phyloP scores from a whole-genome alignment of 768 basidiomycete species.

The Hypholoma fasciculare region DNA sequence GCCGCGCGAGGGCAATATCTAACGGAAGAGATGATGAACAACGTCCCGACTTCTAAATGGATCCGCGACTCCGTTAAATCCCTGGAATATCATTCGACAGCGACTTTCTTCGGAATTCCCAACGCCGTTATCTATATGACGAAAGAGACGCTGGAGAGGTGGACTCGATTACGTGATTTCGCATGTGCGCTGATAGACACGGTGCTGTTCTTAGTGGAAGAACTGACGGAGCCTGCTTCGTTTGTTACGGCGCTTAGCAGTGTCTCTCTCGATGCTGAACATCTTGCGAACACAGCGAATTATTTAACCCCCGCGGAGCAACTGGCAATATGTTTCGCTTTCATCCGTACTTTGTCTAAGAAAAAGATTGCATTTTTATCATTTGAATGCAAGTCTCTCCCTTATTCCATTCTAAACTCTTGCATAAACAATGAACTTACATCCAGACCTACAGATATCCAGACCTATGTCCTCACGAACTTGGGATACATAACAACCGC shows the following conservation, averaged over 20 bases:
- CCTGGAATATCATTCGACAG: neutral
- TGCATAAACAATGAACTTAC: neutral
- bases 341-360: neutral
- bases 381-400: constrained; percentile 7
- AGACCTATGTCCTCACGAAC: neutral
- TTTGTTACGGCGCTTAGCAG: constrained; percentile 4
- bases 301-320: constrained; percentile 7
- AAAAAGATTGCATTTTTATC: constrained; percentile 2
- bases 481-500: neutral
- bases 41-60: constrained; percentile 4
- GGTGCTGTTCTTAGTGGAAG: constrained; percentile 2
- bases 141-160: constrained; percentile 2
- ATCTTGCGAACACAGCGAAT: neutral
- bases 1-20: constrained; percentile 7
- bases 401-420: neutral
- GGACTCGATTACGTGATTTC: constrained; percentile 7
- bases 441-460: constrained; percentile 7
- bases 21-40: neutral
- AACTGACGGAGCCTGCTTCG: constrained; percentile 6
- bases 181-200: constrained; percentile 1
- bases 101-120: constrained; percentile 8
- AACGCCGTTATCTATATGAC: constrained; percentile 10
- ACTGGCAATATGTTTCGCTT: constrained; percentile 3
- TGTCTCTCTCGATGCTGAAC: neutral
- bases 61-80: neutral